phyloP scores from a whole-genome alignment of 2,329 filamentous ascomycete species.

The Fusarium sp. region DNA sequence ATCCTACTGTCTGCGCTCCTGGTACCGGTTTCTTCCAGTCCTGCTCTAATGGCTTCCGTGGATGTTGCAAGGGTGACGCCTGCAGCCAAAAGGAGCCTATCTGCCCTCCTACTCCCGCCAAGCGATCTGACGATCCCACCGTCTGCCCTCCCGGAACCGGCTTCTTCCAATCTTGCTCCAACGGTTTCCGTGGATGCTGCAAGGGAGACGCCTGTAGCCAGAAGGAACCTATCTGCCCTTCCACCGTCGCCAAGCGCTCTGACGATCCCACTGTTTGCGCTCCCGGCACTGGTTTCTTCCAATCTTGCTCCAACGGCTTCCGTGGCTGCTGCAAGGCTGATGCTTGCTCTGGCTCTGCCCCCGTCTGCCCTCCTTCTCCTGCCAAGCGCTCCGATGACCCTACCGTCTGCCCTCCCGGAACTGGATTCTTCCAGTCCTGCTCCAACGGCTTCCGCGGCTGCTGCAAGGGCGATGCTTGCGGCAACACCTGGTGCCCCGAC shows the following conservation, averaged over 20 bases:
- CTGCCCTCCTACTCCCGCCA: background rate
- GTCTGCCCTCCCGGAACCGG: constrained; percentile 23
- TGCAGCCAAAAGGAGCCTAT: too few species aligned
- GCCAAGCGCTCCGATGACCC: background rate
- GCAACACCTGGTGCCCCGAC: constrained; percentile 31
- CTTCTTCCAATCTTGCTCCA: constrained; percentile 27
- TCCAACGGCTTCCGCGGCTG: constrained; percentile 31
- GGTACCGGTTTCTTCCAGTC: constrained; percentile 22
- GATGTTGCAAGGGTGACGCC: constrained; percentile 26
- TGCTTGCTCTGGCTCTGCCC: constrained; percentile 3
- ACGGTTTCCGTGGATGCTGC: constrained; percentile 31
- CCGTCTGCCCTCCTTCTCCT: background rate
- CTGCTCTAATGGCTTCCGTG: constrained; percentile 28
- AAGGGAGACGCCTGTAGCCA: constrained; percentile 19
- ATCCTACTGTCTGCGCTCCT: constrained; percentile 15
- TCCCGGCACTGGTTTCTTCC: constrained; percentile 15
- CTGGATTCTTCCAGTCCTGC: constrained; percentile 18
- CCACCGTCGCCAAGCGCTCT: background rate
- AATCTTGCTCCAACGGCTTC: constrained; percentile 25
- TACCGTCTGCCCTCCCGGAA: constrained; percentile 22
- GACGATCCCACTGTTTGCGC: constrained; percentile 18
- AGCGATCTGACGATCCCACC: background rate
- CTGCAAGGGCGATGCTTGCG: constrained; percentile 34
- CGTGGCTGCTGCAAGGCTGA: constrained; percentile 26
- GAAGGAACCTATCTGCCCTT: constrained; percentile 4